A percentile compares a stretch with the other conserved stretches of the same genome.
Evolutionary conservation across 164 flowering plant species (phyloP).

Genomic region (Magnolia changhungtana): DNA sequence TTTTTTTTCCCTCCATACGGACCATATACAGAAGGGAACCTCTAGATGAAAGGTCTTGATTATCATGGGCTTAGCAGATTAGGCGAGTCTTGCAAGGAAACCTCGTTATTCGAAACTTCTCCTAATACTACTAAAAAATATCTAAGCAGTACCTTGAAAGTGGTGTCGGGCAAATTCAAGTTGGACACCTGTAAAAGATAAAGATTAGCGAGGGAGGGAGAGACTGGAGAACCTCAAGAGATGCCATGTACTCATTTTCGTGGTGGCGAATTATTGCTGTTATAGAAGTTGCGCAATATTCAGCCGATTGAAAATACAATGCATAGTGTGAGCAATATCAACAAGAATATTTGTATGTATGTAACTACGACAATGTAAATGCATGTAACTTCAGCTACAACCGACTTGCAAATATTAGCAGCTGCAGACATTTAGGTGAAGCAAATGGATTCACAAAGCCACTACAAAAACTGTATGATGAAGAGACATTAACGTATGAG

Average conservation of each 20-base stretch:
- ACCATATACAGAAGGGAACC: not conserved
- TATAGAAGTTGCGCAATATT: slow-evolving; percentile 66
- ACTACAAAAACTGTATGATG: not conserved
- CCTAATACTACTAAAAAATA: not conserved
- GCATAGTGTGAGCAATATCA: not conserved
- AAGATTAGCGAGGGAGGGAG: slow-evolving; percentile 22
- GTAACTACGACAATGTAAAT: not conserved
- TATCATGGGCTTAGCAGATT: not conserved
- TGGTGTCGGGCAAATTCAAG: slow-evolving; percentile 83
- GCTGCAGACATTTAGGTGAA: not conserved
- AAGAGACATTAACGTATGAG: not conserved
- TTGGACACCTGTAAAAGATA: slow-evolving; percentile 66
- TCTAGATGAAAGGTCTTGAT: not conserved
- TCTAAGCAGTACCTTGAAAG: slow-evolving; percentile 71
- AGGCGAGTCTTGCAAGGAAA: not conserved
- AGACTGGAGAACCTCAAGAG: slow-evolving; percentile 62
- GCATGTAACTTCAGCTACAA: not conserved
- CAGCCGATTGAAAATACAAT: slow-evolving; percentile 60
- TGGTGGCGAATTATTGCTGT: slow-evolving; percentile 81
- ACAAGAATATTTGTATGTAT: too few relatives aligned
- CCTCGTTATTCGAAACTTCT: not conserved
- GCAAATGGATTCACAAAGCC: not conserved
- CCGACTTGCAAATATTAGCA: not conserved
- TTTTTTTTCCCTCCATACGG: too few relatives aligned
- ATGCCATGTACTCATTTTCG: slow-evolving; percentile 81